Evolutionary conservation across 2,329 filamentous ascomycete genomes (phyloP).

Genomic region (Stromatinia cepivora): DNA sequence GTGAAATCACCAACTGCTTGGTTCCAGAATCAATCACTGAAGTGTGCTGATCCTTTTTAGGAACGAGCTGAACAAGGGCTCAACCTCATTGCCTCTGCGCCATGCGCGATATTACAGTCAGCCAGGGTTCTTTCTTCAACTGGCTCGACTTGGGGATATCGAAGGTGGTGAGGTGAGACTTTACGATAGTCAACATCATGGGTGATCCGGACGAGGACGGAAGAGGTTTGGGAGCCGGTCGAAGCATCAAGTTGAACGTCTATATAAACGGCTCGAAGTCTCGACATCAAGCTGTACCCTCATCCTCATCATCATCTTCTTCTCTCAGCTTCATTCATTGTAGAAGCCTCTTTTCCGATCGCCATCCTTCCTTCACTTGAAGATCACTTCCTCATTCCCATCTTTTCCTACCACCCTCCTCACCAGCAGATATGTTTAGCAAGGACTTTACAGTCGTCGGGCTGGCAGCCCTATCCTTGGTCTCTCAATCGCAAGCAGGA

Average conservation of each 20-base stretch:
- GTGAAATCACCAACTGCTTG: not conserved
- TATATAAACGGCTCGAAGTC: slow-evolving; percentile 19
- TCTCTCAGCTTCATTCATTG: not conserved
- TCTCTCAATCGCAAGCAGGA: slow-evolving; percentile 15
- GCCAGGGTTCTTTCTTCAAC: slow-evolving; percentile 11
- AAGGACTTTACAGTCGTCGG: slow-evolving; percentile 17
- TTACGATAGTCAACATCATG: slow-evolving; percentile 14
- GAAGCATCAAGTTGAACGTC: slow-evolving; percentile 11
- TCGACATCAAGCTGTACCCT: slow-evolving; percentile 15
- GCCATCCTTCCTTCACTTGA: slow-evolving; percentile 6
- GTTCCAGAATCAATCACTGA: not conserved
- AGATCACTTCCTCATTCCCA: not conserved
- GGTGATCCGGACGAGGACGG: not conserved
- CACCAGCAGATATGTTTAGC: slow-evolving; percentile 15
- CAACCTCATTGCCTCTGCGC: slow-evolving; percentile 1
- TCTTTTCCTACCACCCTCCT: not conserved
- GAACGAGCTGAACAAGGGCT: slow-evolving; percentile 11
- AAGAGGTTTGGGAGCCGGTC: not conserved
- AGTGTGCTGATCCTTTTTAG: not conserved
- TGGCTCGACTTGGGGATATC: not conserved
- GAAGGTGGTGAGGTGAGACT: slow-evolving; percentile 4
- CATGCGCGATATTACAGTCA: not conserved
- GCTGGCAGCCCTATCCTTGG: slow-evolving; percentile 20
- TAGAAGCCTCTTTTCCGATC: not conserved
- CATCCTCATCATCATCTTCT: not conserved